A percentile compares a stretch with the other conserved stretches of the same genome.
phyloP scores from a whole-genome alignment of 192 early-diverging fungal genomes.

The Coemansia sp. region DNA sequence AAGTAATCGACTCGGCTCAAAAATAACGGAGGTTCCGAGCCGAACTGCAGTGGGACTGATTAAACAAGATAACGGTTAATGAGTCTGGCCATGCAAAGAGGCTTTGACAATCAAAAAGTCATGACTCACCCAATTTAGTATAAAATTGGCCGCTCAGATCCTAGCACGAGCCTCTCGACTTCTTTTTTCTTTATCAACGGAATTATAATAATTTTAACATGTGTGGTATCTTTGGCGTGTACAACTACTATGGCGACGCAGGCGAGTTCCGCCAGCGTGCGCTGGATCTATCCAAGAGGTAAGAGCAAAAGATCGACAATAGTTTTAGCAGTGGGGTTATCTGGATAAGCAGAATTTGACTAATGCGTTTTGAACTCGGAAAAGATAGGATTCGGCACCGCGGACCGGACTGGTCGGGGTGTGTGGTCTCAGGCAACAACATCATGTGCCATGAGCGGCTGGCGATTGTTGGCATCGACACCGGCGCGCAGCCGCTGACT shows the following conservation, averaged over 20 bases:
- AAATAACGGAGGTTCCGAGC: background rate
- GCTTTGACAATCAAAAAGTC: background rate
- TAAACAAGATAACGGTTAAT: background rate
- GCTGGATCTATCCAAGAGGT: constrained; percentile 69
- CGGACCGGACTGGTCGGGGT: constrained; percentile 98
- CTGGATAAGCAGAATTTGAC: background rate
- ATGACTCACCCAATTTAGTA: background rate
- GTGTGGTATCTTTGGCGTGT: constrained; percentile 98
- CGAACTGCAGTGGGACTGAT: background rate
- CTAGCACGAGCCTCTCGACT: background rate
- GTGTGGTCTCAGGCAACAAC: constrained; percentile 75
- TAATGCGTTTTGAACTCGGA: background rate
- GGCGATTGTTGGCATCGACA: constrained; percentile 96
- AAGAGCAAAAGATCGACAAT: constrained; percentile 18
- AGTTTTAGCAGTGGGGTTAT: background rate
- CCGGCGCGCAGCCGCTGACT: constrained; percentile 94
- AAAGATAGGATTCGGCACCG: constrained; percentile 79
- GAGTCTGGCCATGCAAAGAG: background rate
- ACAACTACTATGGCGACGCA: constrained; percentile 79
- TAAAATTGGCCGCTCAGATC: constrained; percentile 2
- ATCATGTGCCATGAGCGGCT: constrained; percentile 96
- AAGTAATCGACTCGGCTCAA: background rate
- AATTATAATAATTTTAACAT: constrained; percentile 49
- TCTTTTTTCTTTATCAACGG: constrained; percentile 1
- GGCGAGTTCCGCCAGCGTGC: constrained; percentile 78